Conservation (phyloP, 345 rosid species). For the Streptanthus diversifolius region DNA sequence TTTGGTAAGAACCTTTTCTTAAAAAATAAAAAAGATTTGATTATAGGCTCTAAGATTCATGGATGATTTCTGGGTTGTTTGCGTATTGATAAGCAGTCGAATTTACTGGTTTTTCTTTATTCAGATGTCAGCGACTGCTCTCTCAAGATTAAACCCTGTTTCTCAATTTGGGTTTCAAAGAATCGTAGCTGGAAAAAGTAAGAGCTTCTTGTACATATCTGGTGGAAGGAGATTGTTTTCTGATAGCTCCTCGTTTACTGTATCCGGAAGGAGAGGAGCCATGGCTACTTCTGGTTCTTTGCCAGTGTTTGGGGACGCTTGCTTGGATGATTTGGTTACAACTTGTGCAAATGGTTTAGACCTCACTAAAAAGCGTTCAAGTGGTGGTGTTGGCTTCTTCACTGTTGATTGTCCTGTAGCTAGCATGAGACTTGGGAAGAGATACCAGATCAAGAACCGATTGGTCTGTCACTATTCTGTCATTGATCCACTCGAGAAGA, state of each 20-base stretch:
- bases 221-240: constrained; percentile 27
- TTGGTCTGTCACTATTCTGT: constrained; percentile 44
- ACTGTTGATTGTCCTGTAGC: constrained; percentile 38
- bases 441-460: constrained; percentile 31
- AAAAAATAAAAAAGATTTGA: too few species aligned
- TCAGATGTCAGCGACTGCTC: constrained; percentile 57
- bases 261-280: constrained; percentile 28
- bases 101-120: not conserved
- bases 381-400: constrained; percentile 46
- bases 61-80: not conserved
- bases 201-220: constrained; percentile 9
- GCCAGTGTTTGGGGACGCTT: constrained; percentile 61
- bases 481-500: constrained; percentile 36
- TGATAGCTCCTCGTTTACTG: constrained; percentile 20
- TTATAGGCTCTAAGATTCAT: not conserved
- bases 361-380: constrained; percentile 42
- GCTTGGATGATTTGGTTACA: constrained; percentile 55
- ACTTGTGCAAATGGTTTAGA: constrained; percentile 55
- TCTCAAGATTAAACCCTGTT: constrained; percentile 45
- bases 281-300: constrained; percentile 76
- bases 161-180: constrained; percentile 44
- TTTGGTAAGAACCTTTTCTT: not conserved
- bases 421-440: constrained; percentile 48
- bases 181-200: constrained; percentile 22
- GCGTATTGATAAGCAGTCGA: not conserved